Evolutionary conservation across 176 grass and related monocot genomes (phyloP), one percentile per base, ranked within the genome.

Genomic region (Triticum urartu): DNA sequence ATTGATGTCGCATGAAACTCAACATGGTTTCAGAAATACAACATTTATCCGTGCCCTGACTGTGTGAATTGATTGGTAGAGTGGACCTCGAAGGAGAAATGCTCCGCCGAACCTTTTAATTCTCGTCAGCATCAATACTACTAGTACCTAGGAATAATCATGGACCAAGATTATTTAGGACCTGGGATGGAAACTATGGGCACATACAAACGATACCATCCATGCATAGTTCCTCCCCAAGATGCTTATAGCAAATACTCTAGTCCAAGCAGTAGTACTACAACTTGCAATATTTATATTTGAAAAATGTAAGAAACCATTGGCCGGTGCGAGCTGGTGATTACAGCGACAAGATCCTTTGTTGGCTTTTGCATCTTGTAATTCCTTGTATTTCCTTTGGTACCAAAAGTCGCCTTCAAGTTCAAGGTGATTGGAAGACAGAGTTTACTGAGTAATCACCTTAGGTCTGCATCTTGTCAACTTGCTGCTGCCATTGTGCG

Each of bases 391-490:
- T 68, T 83, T 47, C 35, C 34, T 52, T 43, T 61, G 4, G 50
- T n/a, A 38, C 62, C 33, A 68, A 24, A 43, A 59, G 54, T 78
- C 63, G 6, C 45, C 42, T 85, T 78, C 75, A 18, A 43, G 48
- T 68, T 78, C 48, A 17, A 43, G 64, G 10, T 54, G 64, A 43
- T 59, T 54, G 73, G 25, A 85, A 52, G 28, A 77, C 9, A 78
- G 8, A 20, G 34, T 78, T 10, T 68, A 58, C 20, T 40, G 36
- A 64, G 33, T 64, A 82, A 50, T 36, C 39, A 12, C 74, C 65
- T 56, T 64, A 26, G 42, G 56, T 66, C 24, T 8, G 8, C 83
- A n/a, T 81, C 62, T 81, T 81, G 35, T 42, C 89, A 87, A 90
- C 58, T 87, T 87, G 84, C 25, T 13, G 8, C 13, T 77, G 63